These are phyloP conservation scores for Colletotrichum truncatum DNA, from an alignment of 2,329 filamentous ascomycete genomes.

Conservation along the genomic window DNA sequence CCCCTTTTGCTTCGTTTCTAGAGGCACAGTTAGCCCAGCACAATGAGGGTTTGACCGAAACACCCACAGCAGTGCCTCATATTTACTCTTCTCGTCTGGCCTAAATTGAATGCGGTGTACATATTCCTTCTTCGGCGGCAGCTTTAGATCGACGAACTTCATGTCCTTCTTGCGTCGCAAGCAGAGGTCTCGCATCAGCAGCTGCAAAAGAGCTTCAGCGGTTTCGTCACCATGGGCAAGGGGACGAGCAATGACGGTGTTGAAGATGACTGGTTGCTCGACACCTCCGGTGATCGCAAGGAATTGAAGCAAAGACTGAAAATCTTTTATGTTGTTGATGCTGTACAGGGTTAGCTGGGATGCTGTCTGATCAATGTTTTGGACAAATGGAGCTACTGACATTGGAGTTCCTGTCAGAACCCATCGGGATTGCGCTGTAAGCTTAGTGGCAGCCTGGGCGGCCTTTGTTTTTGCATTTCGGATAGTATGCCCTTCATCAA, in stretches of 20 bases:
- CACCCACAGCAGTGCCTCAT: conserved; percentile 75
- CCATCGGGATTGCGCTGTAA: conserved; percentile 81
- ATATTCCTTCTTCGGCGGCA: conserved; percentile 82
- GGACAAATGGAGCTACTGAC: conserved; percentile 45
- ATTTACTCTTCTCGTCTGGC: conserved; percentile 78
- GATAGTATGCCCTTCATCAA: conserved; percentile 87
- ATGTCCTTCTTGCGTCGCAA: conserved; percentile 88
- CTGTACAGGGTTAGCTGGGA: conserved; percentile 38
- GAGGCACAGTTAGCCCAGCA: conserved; percentile 34
- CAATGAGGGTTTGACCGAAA: no score
- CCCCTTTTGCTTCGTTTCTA: conserved; percentile 78
- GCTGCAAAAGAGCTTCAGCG: conserved; percentile 74
- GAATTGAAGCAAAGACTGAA: conserved; percentile 84
- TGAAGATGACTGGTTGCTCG: conserved; percentile 78
- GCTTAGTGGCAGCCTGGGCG: conserved; percentile 71
- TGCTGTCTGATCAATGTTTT: neutral
- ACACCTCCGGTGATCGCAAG: conserved; percentile 79
- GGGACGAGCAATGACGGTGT: conserved; percentile 74
- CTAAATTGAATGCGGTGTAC: conserved; percentile 80
- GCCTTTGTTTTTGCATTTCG: conserved; percentile 80
- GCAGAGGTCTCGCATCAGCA: conserved; percentile 82
- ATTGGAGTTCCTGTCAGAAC: conserved; percentile 84
- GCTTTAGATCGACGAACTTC: conserved; percentile 83
- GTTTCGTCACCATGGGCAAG: conserved; percentile 65
- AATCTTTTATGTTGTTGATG: conserved; percentile 82